These are phyloP conservation scores for Alternaria ethzedia DNA, from an alignment of 2,329 filamentous ascomycete species.

Conservation along the genomic window DNA sequence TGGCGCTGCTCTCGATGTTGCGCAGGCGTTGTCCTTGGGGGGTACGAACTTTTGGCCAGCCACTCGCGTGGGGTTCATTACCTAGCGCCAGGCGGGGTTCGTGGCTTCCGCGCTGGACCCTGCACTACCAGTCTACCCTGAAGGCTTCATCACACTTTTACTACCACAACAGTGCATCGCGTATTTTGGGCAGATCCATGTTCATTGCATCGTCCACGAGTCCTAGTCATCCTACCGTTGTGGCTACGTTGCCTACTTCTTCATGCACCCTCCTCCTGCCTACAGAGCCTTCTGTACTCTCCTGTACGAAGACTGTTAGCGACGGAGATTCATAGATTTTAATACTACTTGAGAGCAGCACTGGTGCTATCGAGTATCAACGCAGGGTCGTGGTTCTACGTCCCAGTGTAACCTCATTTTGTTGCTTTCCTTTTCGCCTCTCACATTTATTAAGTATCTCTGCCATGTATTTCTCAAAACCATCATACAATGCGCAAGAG, in stretches of 20 bases:
- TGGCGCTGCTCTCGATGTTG: slow-evolving; percentile 10
- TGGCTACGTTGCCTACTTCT: neutral
- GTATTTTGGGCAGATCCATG: neutral
- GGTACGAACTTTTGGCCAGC: slow-evolving; percentile 23
- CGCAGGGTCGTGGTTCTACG: neutral
- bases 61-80: slow-evolving; percentile 25
- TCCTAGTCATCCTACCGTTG: neutral
- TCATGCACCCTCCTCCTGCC: neutral
- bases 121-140: neutral
- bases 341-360: fast-evolving
- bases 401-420: fast-evolving
- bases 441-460: neutral
- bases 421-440: neutral
- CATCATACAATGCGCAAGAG: fast-evolving
- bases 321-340: neutral
- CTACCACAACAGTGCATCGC: neutral
- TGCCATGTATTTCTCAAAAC: neutral
- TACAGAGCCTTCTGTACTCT: neutral
- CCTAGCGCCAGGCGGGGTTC: slow-evolving; percentile 13
- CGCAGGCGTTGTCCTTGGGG: slow-evolving; percentile 2
- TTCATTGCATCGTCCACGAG: neutral
- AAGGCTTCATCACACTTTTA: neutral
- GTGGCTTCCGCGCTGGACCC: neutral
- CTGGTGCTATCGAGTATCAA: neutral
- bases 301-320: neutral